A percentile compares a stretch with the other conserved stretches of the same genome.
Evolutionary conservation across 2,329 filamentous ascomycete genomes (phyloP).

Genomic region (Epichloe gansuensis): DNA sequence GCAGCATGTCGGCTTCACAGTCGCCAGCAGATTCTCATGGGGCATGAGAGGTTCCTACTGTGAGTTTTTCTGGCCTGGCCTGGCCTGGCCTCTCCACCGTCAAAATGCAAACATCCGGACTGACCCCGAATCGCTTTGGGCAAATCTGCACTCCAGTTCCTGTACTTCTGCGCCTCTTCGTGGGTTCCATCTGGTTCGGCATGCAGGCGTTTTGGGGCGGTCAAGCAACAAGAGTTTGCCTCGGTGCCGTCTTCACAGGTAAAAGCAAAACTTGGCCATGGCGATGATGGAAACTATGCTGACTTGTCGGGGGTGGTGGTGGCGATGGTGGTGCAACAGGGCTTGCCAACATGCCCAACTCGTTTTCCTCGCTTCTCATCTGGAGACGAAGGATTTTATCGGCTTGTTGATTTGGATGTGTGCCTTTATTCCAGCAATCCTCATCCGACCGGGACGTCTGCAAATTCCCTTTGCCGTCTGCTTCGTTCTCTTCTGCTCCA

Average conservation of each 20-base stretch:
- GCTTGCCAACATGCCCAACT: slow-evolving; percentile 14
- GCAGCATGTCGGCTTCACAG: slow-evolving; percentile 17
- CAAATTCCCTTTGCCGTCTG: slow-evolving; percentile 15
- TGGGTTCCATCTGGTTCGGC: slow-evolving; percentile 16
- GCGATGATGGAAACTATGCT: too few relatives aligned
- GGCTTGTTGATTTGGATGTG: slow-evolving; percentile 15
- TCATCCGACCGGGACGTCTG: slow-evolving; percentile 14
- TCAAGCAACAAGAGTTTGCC: slow-evolving; percentile 16
- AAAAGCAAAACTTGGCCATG: background rate
- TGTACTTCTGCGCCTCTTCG: slow-evolving; percentile 16
- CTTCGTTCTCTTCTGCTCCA: slow-evolving; percentile 13
- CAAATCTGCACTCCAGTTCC: slow-evolving; percentile 8
- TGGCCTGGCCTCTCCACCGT: background rate
- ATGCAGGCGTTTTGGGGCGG: slow-evolving; percentile 19
- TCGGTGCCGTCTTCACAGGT: slow-evolving; percentile 18
- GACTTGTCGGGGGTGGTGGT: background rate
- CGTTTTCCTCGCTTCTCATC: slow-evolving; percentile 12
- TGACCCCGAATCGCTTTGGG: background rate
- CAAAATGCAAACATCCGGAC: too few relatives aligned
- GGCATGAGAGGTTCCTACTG: slow-evolving; percentile 33
- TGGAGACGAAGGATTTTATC: slow-evolving; percentile 16
- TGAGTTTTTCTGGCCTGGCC: slow-evolving; percentile 4
- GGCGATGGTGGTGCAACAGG: background rate
- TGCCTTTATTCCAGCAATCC: slow-evolving; percentile 10
- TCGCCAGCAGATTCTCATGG: slow-evolving; percentile 30